Percentiles rank a stretch among this genome's conserved stretches.
Evolutionary conservation across 768 basidiomycete species (phyloP).

Genomic region (Tricholoma sp.): DNA sequence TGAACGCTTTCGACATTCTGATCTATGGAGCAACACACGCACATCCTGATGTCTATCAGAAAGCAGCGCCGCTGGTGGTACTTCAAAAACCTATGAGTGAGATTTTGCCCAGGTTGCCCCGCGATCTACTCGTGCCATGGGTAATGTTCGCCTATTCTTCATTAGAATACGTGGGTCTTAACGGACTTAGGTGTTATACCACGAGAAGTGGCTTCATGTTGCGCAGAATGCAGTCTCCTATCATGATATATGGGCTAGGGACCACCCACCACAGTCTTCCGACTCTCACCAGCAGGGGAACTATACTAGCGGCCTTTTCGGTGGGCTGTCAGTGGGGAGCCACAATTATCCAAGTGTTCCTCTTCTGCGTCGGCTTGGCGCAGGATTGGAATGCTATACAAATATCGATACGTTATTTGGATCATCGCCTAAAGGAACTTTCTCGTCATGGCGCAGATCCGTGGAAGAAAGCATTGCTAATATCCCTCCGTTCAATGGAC

Average conservation of each 20-base stretch:
- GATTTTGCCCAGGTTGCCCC: neutral
- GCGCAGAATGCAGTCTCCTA: neutral
- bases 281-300: neutral
- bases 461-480: neutral
- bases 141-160: neutral
- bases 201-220: neutral
- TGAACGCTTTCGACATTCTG: neutral
- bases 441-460: neutral
- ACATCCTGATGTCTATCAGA: neutral
- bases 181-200: neutral
- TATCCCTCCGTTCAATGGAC: neutral
- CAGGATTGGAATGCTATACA: neutral
- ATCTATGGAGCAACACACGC: neutral
- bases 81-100: neutral
- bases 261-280: neutral
- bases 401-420: neutral
- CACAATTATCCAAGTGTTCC: no score
- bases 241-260: neutral
- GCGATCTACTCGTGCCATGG: neutral
- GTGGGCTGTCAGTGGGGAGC: no score
- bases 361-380: neutral
- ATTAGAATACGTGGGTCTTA: neutral
- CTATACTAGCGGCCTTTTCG: no score
- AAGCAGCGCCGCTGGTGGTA: neutral
- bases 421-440: neutral